A percentile compares a stretch with the other conserved stretches of the same genome.
Conservation (phyloP, 345 rosid species). For the Citrus unshiu region DNA sequence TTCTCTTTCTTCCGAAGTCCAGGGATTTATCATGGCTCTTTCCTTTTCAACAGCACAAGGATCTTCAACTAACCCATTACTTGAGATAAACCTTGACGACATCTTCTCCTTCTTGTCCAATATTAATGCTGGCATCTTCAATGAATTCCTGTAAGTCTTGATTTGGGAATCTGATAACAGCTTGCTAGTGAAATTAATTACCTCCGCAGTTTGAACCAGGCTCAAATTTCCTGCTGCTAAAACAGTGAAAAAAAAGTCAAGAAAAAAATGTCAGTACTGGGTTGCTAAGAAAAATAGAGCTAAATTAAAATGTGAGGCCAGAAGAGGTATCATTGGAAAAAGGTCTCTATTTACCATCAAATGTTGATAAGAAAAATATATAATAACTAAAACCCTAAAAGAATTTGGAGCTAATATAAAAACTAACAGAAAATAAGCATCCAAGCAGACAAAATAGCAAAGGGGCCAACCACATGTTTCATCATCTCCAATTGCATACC, state of each 20-base stretch:
- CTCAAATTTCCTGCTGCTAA: slow-evolving; percentile 56
- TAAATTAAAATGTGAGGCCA: not conserved
- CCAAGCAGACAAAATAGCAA: not conserved
- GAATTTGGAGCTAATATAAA: not conserved
- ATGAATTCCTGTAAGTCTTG: slow-evolving; percentile 53
- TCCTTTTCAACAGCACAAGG: slow-evolving; percentile 89
- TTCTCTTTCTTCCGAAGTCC: slow-evolving; percentile 78
- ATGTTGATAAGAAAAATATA: not conserved
- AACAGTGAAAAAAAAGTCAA: not conserved
- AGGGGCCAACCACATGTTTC: not conserved
- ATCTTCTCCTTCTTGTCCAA: slow-evolving; percentile 74
- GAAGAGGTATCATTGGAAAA: not conserved
- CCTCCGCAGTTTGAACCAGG: slow-evolving; percentile 47
- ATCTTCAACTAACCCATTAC: slow-evolving; percentile 87
- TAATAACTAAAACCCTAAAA: not conserved
- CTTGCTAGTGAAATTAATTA: slow-evolving; percentile 50
- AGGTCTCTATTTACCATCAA: not conserved
- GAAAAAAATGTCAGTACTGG: not conserved
- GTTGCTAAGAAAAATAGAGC: not conserved
- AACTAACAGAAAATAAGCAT: not conserved
- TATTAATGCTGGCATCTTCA: slow-evolving; percentile 87
- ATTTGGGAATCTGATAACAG: slow-evolving; percentile 44
- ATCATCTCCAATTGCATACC: not conserved
- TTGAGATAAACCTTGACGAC: slow-evolving; percentile 59
- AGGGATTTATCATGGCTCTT: slow-evolving; percentile 80